Evolutionary conservation across 2,329 filamentous ascomycete species (phyloP).

Genomic region (Domatiomyces globalis): DNA sequence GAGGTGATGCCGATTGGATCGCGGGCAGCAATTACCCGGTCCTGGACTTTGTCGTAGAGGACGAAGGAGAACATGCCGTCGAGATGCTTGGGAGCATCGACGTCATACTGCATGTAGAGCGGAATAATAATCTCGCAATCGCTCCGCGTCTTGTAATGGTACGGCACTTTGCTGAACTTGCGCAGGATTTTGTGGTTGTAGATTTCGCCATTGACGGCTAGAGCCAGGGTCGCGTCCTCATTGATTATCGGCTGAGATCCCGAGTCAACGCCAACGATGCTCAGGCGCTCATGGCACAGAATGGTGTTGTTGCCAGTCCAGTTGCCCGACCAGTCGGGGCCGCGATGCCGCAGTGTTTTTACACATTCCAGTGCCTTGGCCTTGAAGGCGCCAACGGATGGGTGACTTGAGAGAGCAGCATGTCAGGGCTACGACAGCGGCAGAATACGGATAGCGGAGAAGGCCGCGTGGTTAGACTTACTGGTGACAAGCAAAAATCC

Average conservation of each 20-base stretch:
- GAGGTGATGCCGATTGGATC: constrained; percentile 96
- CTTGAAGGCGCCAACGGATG: constrained; percentile 22
- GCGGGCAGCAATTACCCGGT: constrained; percentile 83
- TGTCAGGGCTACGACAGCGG: constrained; percentile 1
- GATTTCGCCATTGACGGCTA: constrained; percentile 98
- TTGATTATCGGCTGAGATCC: constrained; percentile 93
- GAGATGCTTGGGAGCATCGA: constrained; percentile 82
- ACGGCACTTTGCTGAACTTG: constrained; percentile 67
- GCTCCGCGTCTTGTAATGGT: constrained; percentile 96
- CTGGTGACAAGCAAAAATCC: constrained; percentile 91
- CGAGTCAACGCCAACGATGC: constrained; percentile 92
- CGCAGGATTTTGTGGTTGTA: constrained; percentile 97
- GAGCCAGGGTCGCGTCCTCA: constrained; percentile 70
- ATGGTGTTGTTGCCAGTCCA: constrained; percentile 84
- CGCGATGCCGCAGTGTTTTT: constrained; percentile 76
- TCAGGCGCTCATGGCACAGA: constrained; percentile 91
- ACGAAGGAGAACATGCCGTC: constrained; percentile 99
- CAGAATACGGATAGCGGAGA: background rate
- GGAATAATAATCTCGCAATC: constrained; percentile 99
- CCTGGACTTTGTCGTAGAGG: constrained; percentile 85
- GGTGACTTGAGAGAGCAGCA: constrained; percentile 2
- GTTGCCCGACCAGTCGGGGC: constrained; percentile 97
- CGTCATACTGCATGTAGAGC: constrained; percentile 82
- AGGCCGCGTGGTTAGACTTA: constrained; percentile 34
- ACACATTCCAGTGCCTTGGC: constrained; percentile 24